Percentiles rank a stretch among this genome's conserved stretches.
These are phyloP conservation scores for Hymenoscyphus repandus DNA, from an alignment of 2,329 filamentous ascomycete species.

Conservation along the genomic window DNA sequence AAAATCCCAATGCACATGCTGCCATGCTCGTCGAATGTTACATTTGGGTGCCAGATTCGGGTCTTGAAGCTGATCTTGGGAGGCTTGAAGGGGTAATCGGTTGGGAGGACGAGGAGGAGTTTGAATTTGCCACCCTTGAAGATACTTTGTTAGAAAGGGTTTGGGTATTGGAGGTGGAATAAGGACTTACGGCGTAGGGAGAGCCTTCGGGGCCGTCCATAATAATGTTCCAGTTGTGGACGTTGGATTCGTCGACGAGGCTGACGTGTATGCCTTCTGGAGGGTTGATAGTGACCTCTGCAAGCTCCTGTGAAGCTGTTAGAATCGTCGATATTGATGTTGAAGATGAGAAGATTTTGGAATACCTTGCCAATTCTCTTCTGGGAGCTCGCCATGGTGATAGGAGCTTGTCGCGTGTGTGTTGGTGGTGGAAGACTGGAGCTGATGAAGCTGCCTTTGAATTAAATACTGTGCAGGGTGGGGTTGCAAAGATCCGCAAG, in stretches of 20 bases:
- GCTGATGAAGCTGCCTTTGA: not conserved
- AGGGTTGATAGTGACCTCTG: slow-evolving; percentile 50
- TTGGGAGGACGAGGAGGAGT: slow-evolving; percentile 61
- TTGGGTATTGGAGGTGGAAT: not conserved
- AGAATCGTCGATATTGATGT: not conserved
- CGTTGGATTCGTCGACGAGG: slow-evolving; percentile 56
- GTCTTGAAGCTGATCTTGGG: slow-evolving; percentile 64
- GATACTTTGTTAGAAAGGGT: not conserved
- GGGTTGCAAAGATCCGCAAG: not conserved
- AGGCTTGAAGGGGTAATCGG: slow-evolving; percentile 70
- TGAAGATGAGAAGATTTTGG: not conserved
- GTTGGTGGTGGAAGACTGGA: not conserved
- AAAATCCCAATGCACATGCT: slow-evolving; percentile 71
- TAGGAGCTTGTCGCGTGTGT: slow-evolving; percentile 4
- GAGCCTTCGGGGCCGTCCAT: slow-evolving; percentile 63
- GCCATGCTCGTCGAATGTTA: slow-evolving; percentile 68
- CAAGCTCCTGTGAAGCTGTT: slow-evolving; percentile 46
- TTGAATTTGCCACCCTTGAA: slow-evolving; percentile 57
- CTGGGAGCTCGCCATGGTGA: slow-evolving; percentile 24
- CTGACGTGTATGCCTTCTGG: slow-evolving; percentile 51
- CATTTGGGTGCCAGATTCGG: slow-evolving; percentile 73
- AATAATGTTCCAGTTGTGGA: slow-evolving; percentile 63
- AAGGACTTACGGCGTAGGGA: slow-evolving; percentile 53
- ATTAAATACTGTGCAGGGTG: not conserved
- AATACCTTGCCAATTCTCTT: slow-evolving; percentile 28